Evolutionary conservation across 345 rosid species (phyloP).

Genomic region (Lenwebbia sp.): DNA sequence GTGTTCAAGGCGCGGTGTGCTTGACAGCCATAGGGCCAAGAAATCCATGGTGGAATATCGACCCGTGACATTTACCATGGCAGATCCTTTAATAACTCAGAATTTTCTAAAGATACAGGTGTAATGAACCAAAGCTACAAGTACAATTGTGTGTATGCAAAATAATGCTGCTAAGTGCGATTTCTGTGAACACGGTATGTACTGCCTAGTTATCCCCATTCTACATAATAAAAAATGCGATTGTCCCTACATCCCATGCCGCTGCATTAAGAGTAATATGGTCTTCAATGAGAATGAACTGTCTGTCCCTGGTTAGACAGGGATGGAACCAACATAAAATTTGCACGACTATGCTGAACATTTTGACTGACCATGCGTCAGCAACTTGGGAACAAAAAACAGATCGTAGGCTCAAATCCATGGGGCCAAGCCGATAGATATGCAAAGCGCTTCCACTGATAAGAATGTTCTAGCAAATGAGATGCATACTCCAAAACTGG

Average conservation of each 20-base stretch:
- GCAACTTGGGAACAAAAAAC: background rate
- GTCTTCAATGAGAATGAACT: background rate
- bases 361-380: background rate
- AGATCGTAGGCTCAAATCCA: background rate
- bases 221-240: background rate
- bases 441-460: background rate
- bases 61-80: background rate
- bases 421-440: background rate
- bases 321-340: background rate
- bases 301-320: background rate
- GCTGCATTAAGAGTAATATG: background rate
- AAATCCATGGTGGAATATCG: background rate
- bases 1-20: background rate
- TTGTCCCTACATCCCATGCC: background rate
- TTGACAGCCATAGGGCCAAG: background rate
- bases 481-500: background rate
- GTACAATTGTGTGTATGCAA: background rate
- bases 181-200: background rate
- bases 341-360: background rate
- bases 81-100: background rate
- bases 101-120: background rate
- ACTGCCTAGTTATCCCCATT: background rate
- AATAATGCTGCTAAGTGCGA: background rate
- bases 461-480: background rate
- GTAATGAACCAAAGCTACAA: background rate